Conservation (phyloP, 371 early-diverging fungal genomes). For the Mortierella sp. region DNA sequence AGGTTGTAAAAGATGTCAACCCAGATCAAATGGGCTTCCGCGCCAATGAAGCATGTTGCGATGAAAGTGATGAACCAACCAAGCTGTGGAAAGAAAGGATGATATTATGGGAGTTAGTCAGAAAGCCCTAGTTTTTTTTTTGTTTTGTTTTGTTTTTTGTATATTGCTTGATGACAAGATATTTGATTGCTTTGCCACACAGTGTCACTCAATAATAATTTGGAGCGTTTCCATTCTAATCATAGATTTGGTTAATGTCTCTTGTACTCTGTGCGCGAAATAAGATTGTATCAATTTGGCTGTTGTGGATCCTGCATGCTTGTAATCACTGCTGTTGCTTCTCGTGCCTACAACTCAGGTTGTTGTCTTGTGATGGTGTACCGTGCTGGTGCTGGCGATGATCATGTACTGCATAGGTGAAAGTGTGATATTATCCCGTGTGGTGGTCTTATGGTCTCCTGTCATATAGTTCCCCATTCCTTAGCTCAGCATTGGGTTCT, state of each 20-base stretch:
- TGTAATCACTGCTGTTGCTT: not conserved
- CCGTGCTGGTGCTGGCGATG: too few relatives aligned
- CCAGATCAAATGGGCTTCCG: slow-evolving; percentile 61
- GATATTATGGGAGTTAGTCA: not conserved
- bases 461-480: not conserved
- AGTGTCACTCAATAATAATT: too few relatives aligned
- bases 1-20: slow-evolving; percentile 74
- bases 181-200: too few relatives aligned
- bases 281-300: not conserved
- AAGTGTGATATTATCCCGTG: too few relatives aligned
- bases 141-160: not conserved
- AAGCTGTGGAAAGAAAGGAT: slow-evolving; percentile 55
- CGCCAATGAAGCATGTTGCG: slow-evolving; percentile 67
- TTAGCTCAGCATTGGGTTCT: slow-evolving; percentile 4
- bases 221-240: not conserved
- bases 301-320: too few relatives aligned
- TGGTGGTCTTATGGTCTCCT: not conserved
- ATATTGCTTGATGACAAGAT: too few relatives aligned
- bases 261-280: not conserved
- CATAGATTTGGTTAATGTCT: not conserved
- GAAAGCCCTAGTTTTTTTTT: not conserved
- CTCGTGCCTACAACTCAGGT: not conserved
- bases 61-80: slow-evolving; percentile 80
- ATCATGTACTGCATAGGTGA: too few relatives aligned
- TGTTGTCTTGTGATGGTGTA: too few relatives aligned